Evolutionary conservation across 768 basidiomycete species (phyloP).

Genomic region (Lactarius indigo): DNA sequence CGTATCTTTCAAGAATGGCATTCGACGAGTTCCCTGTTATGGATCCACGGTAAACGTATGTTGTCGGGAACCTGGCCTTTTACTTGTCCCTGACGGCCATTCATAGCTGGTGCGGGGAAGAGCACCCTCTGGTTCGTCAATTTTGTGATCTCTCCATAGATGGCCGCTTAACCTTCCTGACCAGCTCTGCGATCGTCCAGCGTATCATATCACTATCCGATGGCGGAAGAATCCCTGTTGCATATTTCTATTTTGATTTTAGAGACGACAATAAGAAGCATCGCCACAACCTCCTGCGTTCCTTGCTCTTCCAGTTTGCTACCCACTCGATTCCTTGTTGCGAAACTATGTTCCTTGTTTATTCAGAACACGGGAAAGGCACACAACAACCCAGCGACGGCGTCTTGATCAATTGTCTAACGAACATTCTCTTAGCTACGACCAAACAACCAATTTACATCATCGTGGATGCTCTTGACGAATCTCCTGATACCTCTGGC

Average conservation of each 20-base stretch:
- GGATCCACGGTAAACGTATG: background rate
- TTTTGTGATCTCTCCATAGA: background rate
- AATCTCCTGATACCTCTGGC: background rate
- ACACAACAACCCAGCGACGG: too few species aligned
- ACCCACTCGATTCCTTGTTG: background rate
- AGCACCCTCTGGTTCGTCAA: background rate
- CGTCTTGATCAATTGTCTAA: background rate
- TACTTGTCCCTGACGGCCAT: background rate
- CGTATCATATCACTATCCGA: background rate
- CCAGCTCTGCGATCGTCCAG: background rate
- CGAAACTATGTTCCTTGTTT: background rate
- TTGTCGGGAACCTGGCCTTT: background rate
- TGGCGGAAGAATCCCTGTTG: background rate
- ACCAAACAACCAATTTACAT: background rate
- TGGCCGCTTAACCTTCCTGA: background rate
- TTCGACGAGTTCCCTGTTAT: background rate
- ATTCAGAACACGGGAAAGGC: background rate
- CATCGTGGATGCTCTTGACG: background rate
- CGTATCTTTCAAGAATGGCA: background rate
- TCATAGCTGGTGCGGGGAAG: background rate
- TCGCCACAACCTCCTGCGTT: background rate
- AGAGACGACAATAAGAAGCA: background rate
- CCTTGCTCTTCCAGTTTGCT: background rate
- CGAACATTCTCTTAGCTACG: background rate
- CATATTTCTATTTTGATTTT: background rate